Base-by-base conservation (phyloP, 768 basidiomycete species). In the Filobasidium wieringae region DNA sequence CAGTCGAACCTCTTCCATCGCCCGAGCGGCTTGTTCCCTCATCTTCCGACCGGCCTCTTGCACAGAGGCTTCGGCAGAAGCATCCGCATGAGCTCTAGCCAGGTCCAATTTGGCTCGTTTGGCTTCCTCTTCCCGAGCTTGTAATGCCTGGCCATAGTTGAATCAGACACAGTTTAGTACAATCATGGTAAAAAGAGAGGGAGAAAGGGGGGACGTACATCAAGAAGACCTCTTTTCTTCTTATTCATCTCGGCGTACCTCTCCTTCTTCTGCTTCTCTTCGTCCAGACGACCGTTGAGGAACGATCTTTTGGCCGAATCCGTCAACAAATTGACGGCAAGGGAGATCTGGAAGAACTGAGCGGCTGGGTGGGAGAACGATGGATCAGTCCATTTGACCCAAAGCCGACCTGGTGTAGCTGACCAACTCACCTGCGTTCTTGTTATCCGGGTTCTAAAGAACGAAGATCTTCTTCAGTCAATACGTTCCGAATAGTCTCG, bases 91-190 rank as follows among this genome's bases (percentile, higher is more conserved):
- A 32, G 49, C 33, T 47, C 66, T 40, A 7, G 55, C 62, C 29
- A 58, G 59, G 27, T 64, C 66, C 3, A 66, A 52, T 43, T 69
- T 69, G 2, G 68, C 68, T 45, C 60, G 56, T 54, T 71, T 73
- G 2, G 68, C 72, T 30, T 68, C 72, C 58, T 73, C 70, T 59
- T 73, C 72, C 14, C 72, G 58, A 6, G 63, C 64, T 15, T 59
- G 57, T 3, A 70, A 54, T 2, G 65, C 69, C 71, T 72, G 53
- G 2, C 32, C 11, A n/a, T n/a, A n/a, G n/a, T n/a, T n/a, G n/a
- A n/a, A n/a, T n/a, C n/a, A n/a, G n/a, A n/a, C n/a, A n/a, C n/a
- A n/a, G n/a, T n/a, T n/a, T n/a, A n/a, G n/a, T n/a, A n/a, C n/a
- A n/a, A n/a, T n/a, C n/a, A n/a, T n/a, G n/a, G n/a, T n/a, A n/a